These are phyloP conservation scores for Naegleria fowleri DNA, from an alignment of 208 protist genomes.

Conservation along the genomic window DNA sequence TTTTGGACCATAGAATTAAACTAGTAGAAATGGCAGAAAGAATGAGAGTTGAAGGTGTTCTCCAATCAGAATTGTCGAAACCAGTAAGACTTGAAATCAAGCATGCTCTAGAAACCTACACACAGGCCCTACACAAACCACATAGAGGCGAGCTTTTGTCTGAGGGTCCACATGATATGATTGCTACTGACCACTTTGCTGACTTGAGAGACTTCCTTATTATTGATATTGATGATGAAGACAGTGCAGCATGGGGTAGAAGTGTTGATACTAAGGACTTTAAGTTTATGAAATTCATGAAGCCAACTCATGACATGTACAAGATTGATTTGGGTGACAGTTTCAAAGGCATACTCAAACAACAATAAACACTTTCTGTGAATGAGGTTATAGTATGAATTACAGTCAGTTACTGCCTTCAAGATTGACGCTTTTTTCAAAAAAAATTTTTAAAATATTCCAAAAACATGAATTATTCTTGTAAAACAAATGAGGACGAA, in stretches of 20 bases:
- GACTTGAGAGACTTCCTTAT: not conserved
- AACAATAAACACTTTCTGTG: too few species aligned
- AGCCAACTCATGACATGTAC: slow-evolving; percentile 4
- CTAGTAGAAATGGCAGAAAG: slow-evolving; percentile 2
- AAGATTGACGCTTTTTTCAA: too few species aligned
- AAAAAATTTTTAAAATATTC: too few species aligned
- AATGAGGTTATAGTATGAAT: too few species aligned
- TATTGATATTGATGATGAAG: not conserved
- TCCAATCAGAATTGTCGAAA: not conserved
- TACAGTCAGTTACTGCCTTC: too few species aligned
- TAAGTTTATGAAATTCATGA: slow-evolving; percentile 20
- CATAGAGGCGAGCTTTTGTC: not conserved
- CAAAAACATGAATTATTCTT: too few species aligned
- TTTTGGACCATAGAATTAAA: slow-evolving; percentile 11
- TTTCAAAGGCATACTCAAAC: not conserved
- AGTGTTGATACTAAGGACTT: not conserved
- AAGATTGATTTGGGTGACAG: not conserved
- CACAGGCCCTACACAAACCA: not conserved
- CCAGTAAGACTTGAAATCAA: slow-evolving; percentile 19
- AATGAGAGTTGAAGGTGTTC: slow-evolving; percentile 27
- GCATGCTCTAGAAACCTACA: not conserved
- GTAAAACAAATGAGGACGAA: too few species aligned
- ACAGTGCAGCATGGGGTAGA: not conserved
- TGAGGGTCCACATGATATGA: not conserved
- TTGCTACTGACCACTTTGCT: not conserved